A percentile compares a stretch with the other conserved stretches of the same genome.
Evolutionary conservation across 1,139 yeast genomes (phyloP).

Genomic region (Saccharomyces pastorianus): DNA sequence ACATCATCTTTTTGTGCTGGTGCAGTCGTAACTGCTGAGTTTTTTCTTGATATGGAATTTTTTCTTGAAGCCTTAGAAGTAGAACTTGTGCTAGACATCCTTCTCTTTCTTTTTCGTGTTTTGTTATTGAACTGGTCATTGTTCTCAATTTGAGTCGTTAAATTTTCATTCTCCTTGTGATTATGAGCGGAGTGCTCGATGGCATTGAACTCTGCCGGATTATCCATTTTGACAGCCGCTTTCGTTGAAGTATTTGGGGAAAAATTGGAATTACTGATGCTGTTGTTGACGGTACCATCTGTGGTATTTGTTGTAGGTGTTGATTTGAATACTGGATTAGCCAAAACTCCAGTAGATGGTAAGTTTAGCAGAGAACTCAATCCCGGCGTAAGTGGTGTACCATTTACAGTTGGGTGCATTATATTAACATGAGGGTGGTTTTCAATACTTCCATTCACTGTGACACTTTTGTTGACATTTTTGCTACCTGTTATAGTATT

Average conservation of each 20-base stretch:
- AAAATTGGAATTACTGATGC: background rate
- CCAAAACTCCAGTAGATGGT: background rate
- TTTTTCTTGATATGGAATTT: background rate
- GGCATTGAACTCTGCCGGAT: background rate
- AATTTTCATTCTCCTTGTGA: background rate
- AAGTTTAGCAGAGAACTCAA: constrained; percentile 31
- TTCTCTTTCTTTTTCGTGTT: background rate
- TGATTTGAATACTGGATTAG: background rate
- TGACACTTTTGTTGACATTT: constrained; percentile 13
- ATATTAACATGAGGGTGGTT: background rate
- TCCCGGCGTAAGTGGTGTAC: constrained; percentile 35
- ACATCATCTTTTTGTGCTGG: constrained; percentile 3
- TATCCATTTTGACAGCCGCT: background rate
- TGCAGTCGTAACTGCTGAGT: background rate
- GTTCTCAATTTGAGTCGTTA: background rate
- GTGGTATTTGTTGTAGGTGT: constrained; percentile 33
- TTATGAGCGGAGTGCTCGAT: background rate
- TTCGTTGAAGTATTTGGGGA: background rate
- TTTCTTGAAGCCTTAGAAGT: constrained; percentile 2
- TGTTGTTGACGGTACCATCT: background rate
- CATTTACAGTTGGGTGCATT: background rate
- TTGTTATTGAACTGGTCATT: background rate
- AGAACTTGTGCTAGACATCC: constrained; percentile 10
- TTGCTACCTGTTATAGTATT: constrained; percentile 36
- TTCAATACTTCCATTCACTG: constrained; percentile 4